These are phyloP conservation scores for Diaporthe sp. DNA, from an alignment of 2,329 filamentous ascomycete genomes.

Conservation along the genomic window DNA sequence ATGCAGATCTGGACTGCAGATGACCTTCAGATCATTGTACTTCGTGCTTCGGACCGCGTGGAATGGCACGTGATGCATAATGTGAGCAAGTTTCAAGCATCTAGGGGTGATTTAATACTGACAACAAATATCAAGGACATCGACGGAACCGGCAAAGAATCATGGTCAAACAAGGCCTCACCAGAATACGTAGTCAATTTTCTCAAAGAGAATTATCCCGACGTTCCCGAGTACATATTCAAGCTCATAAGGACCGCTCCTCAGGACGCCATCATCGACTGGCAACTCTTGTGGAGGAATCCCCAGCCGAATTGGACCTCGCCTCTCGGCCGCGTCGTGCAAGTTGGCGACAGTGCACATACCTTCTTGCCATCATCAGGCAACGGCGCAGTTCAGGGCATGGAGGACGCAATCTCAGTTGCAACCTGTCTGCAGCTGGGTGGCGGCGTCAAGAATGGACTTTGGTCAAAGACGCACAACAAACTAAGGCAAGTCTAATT, in stretches of 20 bases:
- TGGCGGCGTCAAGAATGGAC: slow-evolving; percentile 52
- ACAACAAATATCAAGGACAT: slow-evolving; percentile 65
- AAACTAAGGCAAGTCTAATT: slow-evolving; percentile 25
- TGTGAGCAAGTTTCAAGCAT: neutral
- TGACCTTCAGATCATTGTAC: slow-evolving; percentile 61
- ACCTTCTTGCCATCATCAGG: slow-evolving; percentile 54
- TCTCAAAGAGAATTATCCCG: slow-evolving; percentile 55
- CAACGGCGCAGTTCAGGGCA: slow-evolving; percentile 54
- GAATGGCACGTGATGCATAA: slow-evolving; percentile 32
- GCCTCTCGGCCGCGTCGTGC: slow-evolving; percentile 48
- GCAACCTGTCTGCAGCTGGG: slow-evolving; percentile 55
- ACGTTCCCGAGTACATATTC: slow-evolving; percentile 56
- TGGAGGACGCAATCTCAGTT: slow-evolving; percentile 55
- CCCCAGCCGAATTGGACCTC: slow-evolving; percentile 50
- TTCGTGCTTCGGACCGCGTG: slow-evolving; percentile 47
- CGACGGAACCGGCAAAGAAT: slow-evolving; percentile 60
- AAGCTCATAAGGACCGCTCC: slow-evolving; percentile 41
- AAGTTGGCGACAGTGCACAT: slow-evolving; percentile 57
- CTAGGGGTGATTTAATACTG: slow-evolving; percentile 57
- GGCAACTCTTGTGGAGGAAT: slow-evolving; percentile 45
- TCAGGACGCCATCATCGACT: slow-evolving; percentile 45
- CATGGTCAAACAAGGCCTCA: slow-evolving; percentile 58
- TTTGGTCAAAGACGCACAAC: slow-evolving; percentile 29
- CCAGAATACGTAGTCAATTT: slow-evolving; percentile 57
- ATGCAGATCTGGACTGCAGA: slow-evolving; percentile 60